Conservation (phyloP, 352 stramenopile species). For the Phytophthora pisi region DNA sequence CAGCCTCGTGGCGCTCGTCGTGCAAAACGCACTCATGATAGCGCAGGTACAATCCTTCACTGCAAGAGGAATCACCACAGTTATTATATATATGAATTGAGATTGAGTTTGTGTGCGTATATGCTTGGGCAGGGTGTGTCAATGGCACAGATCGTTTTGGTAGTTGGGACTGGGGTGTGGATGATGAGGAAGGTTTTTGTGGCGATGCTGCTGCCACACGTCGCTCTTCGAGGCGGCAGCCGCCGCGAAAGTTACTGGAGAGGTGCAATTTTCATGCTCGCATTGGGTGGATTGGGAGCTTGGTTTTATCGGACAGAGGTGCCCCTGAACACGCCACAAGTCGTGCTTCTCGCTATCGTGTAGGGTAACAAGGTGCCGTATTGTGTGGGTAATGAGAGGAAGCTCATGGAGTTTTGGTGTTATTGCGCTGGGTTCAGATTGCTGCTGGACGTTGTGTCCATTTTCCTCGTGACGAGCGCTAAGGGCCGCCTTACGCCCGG, state of each 20-base stretch:
- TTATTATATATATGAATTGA: neutral
- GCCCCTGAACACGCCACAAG: conserved; percentile 5
- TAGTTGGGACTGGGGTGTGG: conserved; percentile 46
- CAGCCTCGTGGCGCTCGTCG: conserved; percentile 32
- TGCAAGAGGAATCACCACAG: neutral
- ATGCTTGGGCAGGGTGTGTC: conserved; percentile 30
- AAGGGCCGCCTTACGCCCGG: conserved; percentile 16
- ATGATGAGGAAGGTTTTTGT: conserved; percentile 38
- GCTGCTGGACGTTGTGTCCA: conserved; percentile 33
- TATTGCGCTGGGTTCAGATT: neutral
- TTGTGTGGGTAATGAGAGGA: neutral
- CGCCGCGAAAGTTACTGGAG: conserved; percentile 14
- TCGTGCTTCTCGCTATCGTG: conserved; percentile 27
- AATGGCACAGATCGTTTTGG: conserved; percentile 33
- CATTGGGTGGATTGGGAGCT: conserved; percentile 6
- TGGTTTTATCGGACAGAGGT: conserved; percentile 10
- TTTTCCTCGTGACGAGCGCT: conserved; percentile 19
- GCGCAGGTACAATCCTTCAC: conserved; percentile 35
- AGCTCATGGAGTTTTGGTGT: neutral
- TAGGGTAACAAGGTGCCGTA: conserved; percentile 11
- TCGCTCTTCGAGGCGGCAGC: conserved; percentile 6
- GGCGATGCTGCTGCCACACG: conserved; percentile 17
- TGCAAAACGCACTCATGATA: conserved; percentile 54
- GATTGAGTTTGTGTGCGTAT: neutral
- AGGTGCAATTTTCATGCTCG: conserved; percentile 2